phyloP scores from a whole-genome alignment of 495 filamentous ascomycete species.

The Pyronema domesticum region DNA sequence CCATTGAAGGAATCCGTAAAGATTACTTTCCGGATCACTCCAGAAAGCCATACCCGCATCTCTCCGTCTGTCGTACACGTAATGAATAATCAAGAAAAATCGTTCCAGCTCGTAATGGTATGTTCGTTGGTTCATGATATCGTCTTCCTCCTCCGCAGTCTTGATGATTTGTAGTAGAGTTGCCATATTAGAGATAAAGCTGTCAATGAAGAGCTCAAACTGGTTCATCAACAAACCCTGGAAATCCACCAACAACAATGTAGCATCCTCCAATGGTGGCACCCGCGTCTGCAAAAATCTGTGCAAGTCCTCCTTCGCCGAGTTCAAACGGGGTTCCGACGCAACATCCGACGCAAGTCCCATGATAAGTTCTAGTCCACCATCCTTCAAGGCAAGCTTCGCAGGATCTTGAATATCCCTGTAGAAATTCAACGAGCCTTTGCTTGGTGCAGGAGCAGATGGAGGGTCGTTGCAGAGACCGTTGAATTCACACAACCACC shows the following conservation, averaged over 20 bases:
- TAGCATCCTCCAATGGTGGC: constrained; percentile 42
- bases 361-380: constrained; percentile 79
- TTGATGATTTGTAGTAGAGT: constrained; percentile 75
- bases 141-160: constrained; percentile 73
- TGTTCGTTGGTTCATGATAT: constrained; percentile 50
- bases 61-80: constrained; percentile 65
- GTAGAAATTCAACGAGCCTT: constrained; percentile 36
- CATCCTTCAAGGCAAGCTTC: constrained; percentile 58
- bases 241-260: constrained; percentile 44
- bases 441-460: constrained; percentile 37
- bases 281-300: constrained; percentile 63
- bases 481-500: constrained; percentile 88
- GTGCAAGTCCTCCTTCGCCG: constrained; percentile 43
- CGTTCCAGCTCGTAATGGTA: constrained; percentile 73
- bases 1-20: constrained; percentile 90
- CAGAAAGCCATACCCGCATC: constrained; percentile 78
- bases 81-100: constrained; percentile 79
- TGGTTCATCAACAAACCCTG: constrained; percentile 54
- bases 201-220: constrained; percentile 70
- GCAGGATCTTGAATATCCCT: constrained; percentile 24
- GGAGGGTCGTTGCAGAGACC: constrained; percentile 64
- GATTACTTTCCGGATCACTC: constrained; percentile 70
- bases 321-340: constrained; percentile 27
- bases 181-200: constrained; percentile 85
- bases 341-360: constrained; percentile 63